A percentile compares a stretch with the other conserved stretches of the same genome.
Conservation (phyloP, 75 land plant genomes). For the Picea glauca region DNA sequence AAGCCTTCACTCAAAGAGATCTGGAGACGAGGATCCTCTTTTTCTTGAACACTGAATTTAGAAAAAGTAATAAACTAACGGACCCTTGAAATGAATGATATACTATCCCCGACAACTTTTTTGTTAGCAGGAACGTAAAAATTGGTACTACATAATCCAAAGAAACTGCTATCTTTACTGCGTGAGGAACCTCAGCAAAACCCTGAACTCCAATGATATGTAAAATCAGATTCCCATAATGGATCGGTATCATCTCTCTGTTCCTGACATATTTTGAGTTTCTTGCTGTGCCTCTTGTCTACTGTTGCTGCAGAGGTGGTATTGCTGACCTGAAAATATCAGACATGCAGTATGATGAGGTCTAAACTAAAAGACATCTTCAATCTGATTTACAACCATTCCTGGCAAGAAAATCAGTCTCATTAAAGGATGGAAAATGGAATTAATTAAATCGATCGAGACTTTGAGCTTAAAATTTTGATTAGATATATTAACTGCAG, state of each 20-base stretch:
- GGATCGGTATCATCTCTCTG: neutral
- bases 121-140: neutral
- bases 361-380: neutral
- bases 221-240: neutral
- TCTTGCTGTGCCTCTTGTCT: neutral
- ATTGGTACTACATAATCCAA: neutral
- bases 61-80: no score
- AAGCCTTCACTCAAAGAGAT: no score
- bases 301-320: neutral
- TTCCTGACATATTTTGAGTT: neutral
- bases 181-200: neutral
- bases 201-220: constrained; percentile 4
- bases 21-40: no score
- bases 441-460: neutral
- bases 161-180: neutral
- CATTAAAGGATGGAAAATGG: no score
- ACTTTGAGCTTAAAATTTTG: neutral
- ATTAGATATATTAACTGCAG: neutral
- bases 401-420: neutral
- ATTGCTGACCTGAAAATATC: neutral
- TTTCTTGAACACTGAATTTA: no score
- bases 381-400: neutral
- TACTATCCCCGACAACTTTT: neutral
- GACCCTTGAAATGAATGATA: neutral
- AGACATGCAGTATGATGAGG: neutral